A percentile compares a stretch with the other conserved stretches of the same genome.
These are phyloP conservation scores for Zymoseptoria crescenta DNA, from an alignment of 2,329 filamentous ascomycete species.

Conservation along the genomic window DNA sequence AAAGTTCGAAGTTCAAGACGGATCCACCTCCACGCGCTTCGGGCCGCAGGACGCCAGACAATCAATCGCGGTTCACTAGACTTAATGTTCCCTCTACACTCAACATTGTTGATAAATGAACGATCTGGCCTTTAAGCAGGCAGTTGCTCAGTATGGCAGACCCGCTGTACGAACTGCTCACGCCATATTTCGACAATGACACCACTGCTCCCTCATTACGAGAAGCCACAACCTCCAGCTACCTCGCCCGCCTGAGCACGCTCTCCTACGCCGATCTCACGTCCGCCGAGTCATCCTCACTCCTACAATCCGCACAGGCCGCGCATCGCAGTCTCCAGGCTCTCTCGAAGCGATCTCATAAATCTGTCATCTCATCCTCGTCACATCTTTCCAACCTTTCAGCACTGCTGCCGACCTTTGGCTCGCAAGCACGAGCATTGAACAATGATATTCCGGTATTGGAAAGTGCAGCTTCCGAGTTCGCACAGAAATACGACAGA, in stretches of 20 bases:
- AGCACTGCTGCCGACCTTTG: constrained; percentile 63
- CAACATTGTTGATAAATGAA: not conserved
- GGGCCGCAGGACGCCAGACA: not conserved
- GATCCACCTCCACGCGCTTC: not conserved
- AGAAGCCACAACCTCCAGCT: constrained; percentile 54
- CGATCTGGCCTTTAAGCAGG: not conserved
- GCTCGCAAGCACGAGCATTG: constrained; percentile 57
- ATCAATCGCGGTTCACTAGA: not conserved
- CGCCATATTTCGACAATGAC: constrained; percentile 48
- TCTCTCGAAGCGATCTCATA: constrained; percentile 83
- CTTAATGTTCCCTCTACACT: not conserved
- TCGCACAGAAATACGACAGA: constrained; percentile 76
- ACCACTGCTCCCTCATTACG: constrained; percentile 34
- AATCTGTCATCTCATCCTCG: constrained; percentile 72
- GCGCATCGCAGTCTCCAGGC: constrained; percentile 75
- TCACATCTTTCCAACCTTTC: constrained; percentile 67
- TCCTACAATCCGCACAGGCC: constrained; percentile 75
- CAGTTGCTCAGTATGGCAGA: constrained; percentile 38
- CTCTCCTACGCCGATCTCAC: constrained; percentile 66
- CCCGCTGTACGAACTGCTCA: constrained; percentile 65
- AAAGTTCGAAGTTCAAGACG: not conserved
- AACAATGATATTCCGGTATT: constrained; percentile 67
- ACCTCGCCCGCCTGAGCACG: constrained; percentile 69
- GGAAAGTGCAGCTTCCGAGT: constrained; percentile 68
- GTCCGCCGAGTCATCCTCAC: constrained; percentile 65